These are phyloP conservation scores for Phylloporus scabripes DNA, from an alignment of 768 basidiomycete species.

Conservation along the genomic window DNA sequence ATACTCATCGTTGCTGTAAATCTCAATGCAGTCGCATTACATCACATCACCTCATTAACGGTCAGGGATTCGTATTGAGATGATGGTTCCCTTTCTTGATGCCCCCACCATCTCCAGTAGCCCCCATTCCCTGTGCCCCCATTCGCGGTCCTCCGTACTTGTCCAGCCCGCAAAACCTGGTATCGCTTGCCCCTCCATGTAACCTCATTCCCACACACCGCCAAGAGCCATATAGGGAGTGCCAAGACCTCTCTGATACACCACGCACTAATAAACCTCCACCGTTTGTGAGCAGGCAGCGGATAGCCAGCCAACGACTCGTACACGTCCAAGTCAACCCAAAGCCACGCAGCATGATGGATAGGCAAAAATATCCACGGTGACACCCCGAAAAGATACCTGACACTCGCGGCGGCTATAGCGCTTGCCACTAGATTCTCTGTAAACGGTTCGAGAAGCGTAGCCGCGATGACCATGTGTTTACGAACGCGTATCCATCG, in stretches of 20 bases:
- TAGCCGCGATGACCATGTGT: constrained; percentile 85
- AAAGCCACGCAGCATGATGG: constrained; percentile 67
- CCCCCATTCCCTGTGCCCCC: constrained; percentile 14
- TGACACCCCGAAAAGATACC: constrained; percentile 46
- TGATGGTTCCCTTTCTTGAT: constrained; percentile 7
- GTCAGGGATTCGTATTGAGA: constrained; percentile 16
- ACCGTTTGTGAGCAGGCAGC: constrained; percentile 42
- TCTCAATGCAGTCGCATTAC: constrained; percentile 16
- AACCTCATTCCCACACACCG: constrained; percentile 76
- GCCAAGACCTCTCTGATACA: constrained; percentile 71
- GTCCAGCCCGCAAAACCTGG: constrained; percentile 67
- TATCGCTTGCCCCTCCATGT: constrained; percentile 85
- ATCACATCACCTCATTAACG: constrained; percentile 17
- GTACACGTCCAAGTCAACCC: constrained; percentile 79
- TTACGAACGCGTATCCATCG: constrained; percentile 98
- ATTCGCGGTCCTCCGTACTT: constrained; percentile 39
- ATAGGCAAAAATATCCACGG: constrained; percentile 48
- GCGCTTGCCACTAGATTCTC: constrained; percentile 72
- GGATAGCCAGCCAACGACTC: constrained; percentile 67
- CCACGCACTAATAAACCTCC: constrained; percentile 76
- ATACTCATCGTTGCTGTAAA: constrained; percentile 28
- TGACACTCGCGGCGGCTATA: constrained; percentile 54
- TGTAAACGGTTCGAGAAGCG: constrained; percentile 87
- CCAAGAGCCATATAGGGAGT: constrained; percentile 83
- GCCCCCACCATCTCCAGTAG: constrained; percentile 25